Evolutionary conservation across 768 basidiomycete genomes (phyloP).

Genomic region (Xerocomellus amylosporus): DNA sequence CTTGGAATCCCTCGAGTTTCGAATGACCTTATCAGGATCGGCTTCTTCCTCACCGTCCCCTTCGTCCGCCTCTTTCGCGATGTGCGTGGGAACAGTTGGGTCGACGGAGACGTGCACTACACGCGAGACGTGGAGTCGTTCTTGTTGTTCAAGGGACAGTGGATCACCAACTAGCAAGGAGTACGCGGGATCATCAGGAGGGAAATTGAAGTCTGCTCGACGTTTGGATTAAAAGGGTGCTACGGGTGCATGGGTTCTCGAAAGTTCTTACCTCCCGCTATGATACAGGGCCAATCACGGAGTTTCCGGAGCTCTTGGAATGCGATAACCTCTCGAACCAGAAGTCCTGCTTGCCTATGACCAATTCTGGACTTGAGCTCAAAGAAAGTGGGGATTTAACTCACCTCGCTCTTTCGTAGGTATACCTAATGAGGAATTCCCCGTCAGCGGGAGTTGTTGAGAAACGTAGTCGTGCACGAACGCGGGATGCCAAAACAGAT

Average conservation of each 20-base stretch:
- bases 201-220: conserved; percentile 81
- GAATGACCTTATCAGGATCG: conserved; percentile 72
- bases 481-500: conserved; percentile 95
- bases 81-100: conserved; percentile 42
- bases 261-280: conserved; percentile 70
- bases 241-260: neutral
- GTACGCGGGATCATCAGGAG: conserved; percentile 80
- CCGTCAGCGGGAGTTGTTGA: neutral
- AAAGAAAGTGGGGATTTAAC: conserved; percentile 19
- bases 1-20: conserved; percentile 61
- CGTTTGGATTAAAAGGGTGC: neutral
- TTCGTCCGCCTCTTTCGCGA: conserved; percentile 26
- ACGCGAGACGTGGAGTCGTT: conserved; percentile 55
- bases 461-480: conserved; percentile 35
- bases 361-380: neutral
- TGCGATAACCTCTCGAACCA: conserved; percentile 58
- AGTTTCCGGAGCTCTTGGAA: conserved; percentile 50
- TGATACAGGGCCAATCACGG: conserved; percentile 70
- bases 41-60: conserved; percentile 39
- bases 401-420: conserved; percentile 81
- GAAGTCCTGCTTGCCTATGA: conserved; percentile 70
- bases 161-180: conserved; percentile 65
- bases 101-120: conserved; percentile 74
- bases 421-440: conserved; percentile 31
- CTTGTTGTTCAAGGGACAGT: conserved; percentile 53